These are phyloP conservation scores for Stephania yunnanensis DNA, from an alignment of 164 flowering plant species.

Conservation along the genomic window DNA sequence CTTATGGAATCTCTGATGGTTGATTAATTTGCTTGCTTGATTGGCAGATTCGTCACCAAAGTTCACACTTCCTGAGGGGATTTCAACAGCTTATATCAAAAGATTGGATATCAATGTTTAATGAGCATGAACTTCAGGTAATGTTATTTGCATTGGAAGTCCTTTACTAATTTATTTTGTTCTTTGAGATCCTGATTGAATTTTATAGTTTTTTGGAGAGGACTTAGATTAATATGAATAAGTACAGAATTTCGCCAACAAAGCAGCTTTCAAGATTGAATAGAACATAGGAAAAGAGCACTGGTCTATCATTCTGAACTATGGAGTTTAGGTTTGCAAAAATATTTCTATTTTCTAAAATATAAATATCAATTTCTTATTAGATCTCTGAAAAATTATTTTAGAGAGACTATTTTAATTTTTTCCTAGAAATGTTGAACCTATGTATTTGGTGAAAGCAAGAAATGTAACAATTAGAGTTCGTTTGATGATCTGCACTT, in stretches of 20 bases:
- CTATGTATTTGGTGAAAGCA: too few relatives aligned
- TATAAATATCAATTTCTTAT: too few relatives aligned
- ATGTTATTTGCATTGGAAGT: not conserved
- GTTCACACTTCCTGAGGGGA: constrained; percentile 85
- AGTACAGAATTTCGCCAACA: not conserved
- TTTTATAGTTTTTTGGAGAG: not conserved
- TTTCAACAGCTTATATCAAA: constrained; percentile 87
- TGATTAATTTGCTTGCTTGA: not conserved
- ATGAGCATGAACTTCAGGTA: constrained; percentile 99
- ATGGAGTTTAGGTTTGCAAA: too few relatives aligned
- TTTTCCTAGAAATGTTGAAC: too few relatives aligned
- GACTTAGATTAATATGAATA: not conserved
- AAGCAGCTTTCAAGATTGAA: not conserved
- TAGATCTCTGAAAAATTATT: too few relatives aligned
- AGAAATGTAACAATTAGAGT: too few relatives aligned
- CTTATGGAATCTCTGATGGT: not conserved
- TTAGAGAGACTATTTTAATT: too few relatives aligned
- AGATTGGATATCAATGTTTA: constrained; percentile 97
- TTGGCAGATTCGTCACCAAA: constrained; percentile 86
- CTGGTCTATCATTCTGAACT: not conserved
- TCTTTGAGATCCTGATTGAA: not conserved
- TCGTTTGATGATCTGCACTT: too few relatives aligned
- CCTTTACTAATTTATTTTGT: not conserved
- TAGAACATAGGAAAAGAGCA: not conserved
- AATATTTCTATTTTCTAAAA: too few relatives aligned